A percentile compares a stretch with the other conserved stretches of the same genome.
These are phyloP conservation scores for Cryptococcus hybrid DNA, from an alignment of 1,284 basidiomycete genomes.

Conservation along the genomic window DNA sequence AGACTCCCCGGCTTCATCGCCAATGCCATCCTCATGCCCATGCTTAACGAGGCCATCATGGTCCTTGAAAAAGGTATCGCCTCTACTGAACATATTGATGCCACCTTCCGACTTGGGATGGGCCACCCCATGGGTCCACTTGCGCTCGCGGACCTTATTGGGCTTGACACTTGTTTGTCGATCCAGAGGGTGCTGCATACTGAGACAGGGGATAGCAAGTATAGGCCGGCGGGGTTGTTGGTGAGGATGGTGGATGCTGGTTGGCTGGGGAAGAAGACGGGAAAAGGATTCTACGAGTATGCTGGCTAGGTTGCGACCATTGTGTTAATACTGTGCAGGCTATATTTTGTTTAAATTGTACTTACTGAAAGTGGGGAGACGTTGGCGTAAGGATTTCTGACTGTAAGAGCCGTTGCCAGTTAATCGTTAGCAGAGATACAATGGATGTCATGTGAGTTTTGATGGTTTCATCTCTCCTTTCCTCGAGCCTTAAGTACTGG, in stretches of 20 bases:
- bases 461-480: background rate
- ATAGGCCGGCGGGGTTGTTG: conserved; percentile 85
- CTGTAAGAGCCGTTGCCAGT: background rate
- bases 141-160: conserved; percentile 84
- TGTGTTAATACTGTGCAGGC: background rate
- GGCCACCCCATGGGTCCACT: conserved; percentile 94
- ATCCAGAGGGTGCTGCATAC: conserved; percentile 85
- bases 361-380: background rate
- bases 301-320: background rate
- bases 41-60: conserved; percentile 76
- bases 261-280: conserved; percentile 77
- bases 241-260: conserved; percentile 96
- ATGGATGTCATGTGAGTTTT: background rate
- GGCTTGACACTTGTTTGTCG: conserved; percentile 84
- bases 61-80: conserved; percentile 69
- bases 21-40: conserved; percentile 51
- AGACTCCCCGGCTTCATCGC: conserved; percentile 74
- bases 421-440: background rate
- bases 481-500: too few species aligned
- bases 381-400: background rate
- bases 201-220: conserved; percentile 94
- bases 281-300: conserved; percentile 79
- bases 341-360: background rate
- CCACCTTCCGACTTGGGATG: conserved; percentile 55
- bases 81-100: background rate